Percentiles rank a stretch among this genome's conserved stretches.
phyloP scores from a whole-genome alignment of 495 filamentous ascomycete genomes.

The Geoglossum glabrum region DNA sequence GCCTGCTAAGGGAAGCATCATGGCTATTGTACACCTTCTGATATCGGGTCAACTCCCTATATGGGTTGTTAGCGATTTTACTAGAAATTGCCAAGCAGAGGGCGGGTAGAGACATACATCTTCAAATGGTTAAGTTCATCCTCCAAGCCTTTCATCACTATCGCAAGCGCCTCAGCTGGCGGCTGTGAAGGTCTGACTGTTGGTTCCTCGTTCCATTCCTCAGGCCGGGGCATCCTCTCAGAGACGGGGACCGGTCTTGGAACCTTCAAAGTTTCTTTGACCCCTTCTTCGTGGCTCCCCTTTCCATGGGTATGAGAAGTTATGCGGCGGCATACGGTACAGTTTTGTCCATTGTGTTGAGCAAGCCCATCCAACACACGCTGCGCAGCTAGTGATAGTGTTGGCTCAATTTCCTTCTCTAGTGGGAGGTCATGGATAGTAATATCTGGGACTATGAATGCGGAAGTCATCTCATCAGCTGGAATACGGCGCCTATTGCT shows the following conservation, averaged over 20 bases:
- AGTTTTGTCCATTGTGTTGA: constrained; percentile 48
- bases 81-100: neutral
- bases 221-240: constrained; percentile 33
- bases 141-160: constrained; percentile 55
- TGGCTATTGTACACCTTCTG: constrained; percentile 42
- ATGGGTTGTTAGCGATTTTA: constrained; percentile 12
- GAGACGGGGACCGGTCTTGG: constrained; percentile 53
- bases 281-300: constrained; percentile 1
- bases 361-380: constrained; percentile 37
- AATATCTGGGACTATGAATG: constrained; percentile 54
- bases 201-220: constrained; percentile 40
- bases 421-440: constrained; percentile 21
- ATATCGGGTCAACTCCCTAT: constrained; percentile 29
- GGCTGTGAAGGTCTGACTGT: constrained; percentile 59
- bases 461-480: constrained; percentile 58
- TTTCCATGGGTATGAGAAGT: constrained; percentile 21
- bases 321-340: constrained; percentile 50
- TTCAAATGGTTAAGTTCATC: constrained; percentile 74
- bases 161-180: constrained; percentile 56
- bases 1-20: constrained; percentile 47
- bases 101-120: constrained; percentile 1
- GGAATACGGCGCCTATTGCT: neutral
- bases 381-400: constrained; percentile 29
- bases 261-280: constrained; percentile 38
- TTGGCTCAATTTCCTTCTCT: constrained; percentile 2